Conservation (phyloP, 2,329 filamentous ascomycete species). For the Sphaerulina musiva region DNA sequence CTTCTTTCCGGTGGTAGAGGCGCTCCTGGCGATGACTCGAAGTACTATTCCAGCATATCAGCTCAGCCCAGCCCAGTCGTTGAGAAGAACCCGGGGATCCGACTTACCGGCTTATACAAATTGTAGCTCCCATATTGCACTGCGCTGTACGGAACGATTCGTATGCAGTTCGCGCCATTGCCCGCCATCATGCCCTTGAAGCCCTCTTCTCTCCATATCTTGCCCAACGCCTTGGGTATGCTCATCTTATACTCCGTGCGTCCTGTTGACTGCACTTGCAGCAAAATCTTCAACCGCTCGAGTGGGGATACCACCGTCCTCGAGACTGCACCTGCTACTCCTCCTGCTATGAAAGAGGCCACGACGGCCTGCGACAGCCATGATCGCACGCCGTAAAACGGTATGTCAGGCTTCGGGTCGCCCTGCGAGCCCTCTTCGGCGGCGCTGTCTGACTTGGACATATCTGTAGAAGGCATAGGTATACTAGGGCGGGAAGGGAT, state of each 20-base stretch:
- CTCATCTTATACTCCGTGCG: conserved; percentile 90
- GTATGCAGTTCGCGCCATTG: conserved; percentile 96
- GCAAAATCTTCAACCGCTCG: conserved; percentile 94
- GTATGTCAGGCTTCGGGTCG: background rate
- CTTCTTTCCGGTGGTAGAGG: conserved; percentile 68
- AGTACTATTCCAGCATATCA: conserved; percentile 48
- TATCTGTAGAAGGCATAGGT: background rate
- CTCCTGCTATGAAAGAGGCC: conserved; percentile 89
- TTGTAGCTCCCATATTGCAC: conserved; percentile 99
- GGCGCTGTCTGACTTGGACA: background rate
- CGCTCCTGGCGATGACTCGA: conserved; percentile 67
- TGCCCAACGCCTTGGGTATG: conserved; percentile 76
- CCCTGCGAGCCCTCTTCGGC: background rate
- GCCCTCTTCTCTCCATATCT: conserved; percentile 96
- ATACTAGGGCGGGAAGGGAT: background rate
- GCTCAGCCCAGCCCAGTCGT: background rate
- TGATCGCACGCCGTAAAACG: conserved; percentile 5
- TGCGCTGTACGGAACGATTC: conserved; percentile 95
- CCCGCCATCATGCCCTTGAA: conserved; percentile 97
- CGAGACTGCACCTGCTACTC: conserved; percentile 92
- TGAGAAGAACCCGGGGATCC: too few relatives aligned
- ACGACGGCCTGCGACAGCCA: conserved; percentile 71
- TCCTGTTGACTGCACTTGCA: conserved; percentile 87
- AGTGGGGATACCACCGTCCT: conserved; percentile 94
- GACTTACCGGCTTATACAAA: conserved; percentile 80